Conservation (phyloP, 371 early-diverging fungal genomes). For the Mortierella sp. region DNA sequence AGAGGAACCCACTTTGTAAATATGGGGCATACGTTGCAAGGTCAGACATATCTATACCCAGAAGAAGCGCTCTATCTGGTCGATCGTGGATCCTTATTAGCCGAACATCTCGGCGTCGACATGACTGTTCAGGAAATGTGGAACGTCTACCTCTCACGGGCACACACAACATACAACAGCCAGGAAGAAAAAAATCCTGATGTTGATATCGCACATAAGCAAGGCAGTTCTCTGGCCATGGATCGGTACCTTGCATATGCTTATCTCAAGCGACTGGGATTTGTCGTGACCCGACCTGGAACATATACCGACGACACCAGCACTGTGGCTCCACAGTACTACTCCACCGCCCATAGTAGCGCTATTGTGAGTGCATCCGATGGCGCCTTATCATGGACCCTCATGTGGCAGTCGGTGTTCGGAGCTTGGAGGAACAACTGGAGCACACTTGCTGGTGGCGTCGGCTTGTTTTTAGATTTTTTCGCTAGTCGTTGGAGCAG, state of each 20-base stretch:
- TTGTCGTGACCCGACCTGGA: slow-evolving; percentile 55
- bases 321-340: neutral
- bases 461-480: slow-evolving; percentile 8
- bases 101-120: slow-evolving; percentile 24
- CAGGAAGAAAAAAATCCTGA: neutral
- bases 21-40: slow-evolving; percentile 58
- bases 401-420: slow-evolving; percentile 1
- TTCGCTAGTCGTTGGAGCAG: slow-evolving; percentile 1
- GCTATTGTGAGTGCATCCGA: neutral
- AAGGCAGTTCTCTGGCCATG: slow-evolving; percentile 17
- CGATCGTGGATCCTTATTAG: slow-evolving; percentile 56
- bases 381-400: neutral
- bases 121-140: slow-evolving; percentile 46
- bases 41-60: slow-evolving; percentile 55
- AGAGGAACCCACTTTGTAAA: slow-evolving; percentile 60
- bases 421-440: slow-evolving; percentile 2
- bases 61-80: slow-evolving; percentile 68
- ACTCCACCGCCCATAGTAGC: neutral
- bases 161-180: neutral
- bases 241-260: slow-evolving; percentile 55
- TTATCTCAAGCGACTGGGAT: slow-evolving; percentile 65
- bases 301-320: slow-evolving; percentile 15
- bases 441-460: neutral
- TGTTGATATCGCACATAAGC: neutral
- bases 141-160: slow-evolving; percentile 22